Evolutionary conservation across 306 rosid species (phyloP).

Genomic region (Alnus rubra): DNA sequence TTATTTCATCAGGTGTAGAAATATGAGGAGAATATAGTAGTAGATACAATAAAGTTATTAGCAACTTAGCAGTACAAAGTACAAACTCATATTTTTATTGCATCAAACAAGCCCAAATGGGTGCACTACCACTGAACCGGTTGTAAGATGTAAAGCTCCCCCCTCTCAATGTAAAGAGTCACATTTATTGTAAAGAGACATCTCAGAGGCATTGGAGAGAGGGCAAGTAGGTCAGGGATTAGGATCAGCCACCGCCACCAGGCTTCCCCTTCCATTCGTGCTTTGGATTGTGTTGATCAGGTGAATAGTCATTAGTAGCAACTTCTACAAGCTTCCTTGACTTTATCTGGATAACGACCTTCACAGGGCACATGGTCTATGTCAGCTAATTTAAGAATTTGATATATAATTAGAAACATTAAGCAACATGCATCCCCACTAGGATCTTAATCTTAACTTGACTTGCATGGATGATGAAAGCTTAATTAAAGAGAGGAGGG

Average conservation of each 20-base stretch:
- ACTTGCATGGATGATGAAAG: neutral
- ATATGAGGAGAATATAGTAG: neutral
- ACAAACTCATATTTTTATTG: too few relatives aligned
- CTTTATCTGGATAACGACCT: conserved; percentile 12
- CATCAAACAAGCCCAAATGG: neutral
- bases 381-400: neutral
- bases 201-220: neutral
- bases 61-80: neutral
- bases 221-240: neutral
- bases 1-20: neutral
- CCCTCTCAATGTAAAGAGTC: neutral
- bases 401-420: neutral
- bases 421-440: neutral
- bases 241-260: conserved; percentile 1
- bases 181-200: neutral
- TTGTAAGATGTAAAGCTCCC: neutral
- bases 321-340: conserved; percentile 18
- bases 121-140: neutral
- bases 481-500: too few relatives aligned
- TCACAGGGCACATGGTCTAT: neutral
- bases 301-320: conserved; percentile 16
- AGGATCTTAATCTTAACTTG: neutral
- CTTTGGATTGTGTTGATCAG: conserved; percentile 19
- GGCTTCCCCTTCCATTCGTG: conserved; percentile 26
- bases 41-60: neutral